Evolutionary conservation across 2,329 filamentous ascomycete genomes (phyloP), one percentile per base, ranked within the genome.

Genomic region (Aspergillus brunneoviolaceus): DNA sequence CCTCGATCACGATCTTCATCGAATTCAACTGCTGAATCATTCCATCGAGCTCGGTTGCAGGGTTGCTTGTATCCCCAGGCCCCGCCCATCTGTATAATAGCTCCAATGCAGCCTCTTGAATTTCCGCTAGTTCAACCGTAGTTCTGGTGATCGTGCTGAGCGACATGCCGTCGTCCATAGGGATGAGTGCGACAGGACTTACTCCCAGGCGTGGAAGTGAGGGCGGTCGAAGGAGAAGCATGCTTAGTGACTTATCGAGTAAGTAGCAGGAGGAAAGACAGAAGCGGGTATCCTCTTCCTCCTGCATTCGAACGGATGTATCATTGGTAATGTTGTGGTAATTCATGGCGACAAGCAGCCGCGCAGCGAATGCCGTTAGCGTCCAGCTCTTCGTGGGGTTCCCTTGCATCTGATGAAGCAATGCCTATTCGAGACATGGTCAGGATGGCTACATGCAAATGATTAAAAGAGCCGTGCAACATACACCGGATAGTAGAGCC

Each of bases 201-300:
- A 45, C 5, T 12, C 42, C 42, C 10, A 53, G 19, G 2, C 33
- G 31, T 27, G 51, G 51, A 7, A 53, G 31, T 12, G 51, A 53
- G 23, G 51, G 51, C 2, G 51, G 51, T 7, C 51, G 51, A 5
- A 53, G 33, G 4, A 53, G 51, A 27, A 53, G 33, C 51, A 53
- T 53, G 51, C 51, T 45, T 16, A 53, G 51, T 23, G 31, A 25
- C 3, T 53, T 53, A 19, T 53, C 51, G n/a, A 53, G 51, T 14
- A 35, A 45, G 19, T 39, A 53, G 33, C 51, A 53, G 23, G 51
- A 53, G 19, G 39, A 42, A 10, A 53, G 29, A 53, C 51, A 53
- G 19, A 14, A 21, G 5, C 51, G 51, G 11, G 51, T 33, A 27
- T 53, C 51, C 11, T 53, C 16, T 5, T 53, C 51, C 19, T 53